Conservation (phyloP, 176 grass and related monocot genomes). For the Oryza meridionalis region DNA sequence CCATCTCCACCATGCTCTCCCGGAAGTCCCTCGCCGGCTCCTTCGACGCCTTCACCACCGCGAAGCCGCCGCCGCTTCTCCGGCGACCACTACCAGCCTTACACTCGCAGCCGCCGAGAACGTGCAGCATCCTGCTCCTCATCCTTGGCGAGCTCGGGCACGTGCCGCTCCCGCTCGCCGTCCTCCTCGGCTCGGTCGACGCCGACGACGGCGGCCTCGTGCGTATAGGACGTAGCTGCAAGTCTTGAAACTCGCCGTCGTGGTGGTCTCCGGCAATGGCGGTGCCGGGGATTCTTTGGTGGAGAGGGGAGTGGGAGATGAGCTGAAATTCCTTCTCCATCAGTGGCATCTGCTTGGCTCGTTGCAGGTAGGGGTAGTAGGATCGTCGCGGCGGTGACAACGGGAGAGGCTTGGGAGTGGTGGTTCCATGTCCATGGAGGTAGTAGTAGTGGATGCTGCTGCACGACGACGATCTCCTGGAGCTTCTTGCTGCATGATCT, state of each 20-base stretch:
- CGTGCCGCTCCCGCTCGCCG: not conserved
- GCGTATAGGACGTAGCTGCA: slow-evolving; percentile 53
- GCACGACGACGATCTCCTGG: slow-evolving; percentile 27
- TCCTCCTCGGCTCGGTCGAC: not conserved
- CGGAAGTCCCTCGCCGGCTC: slow-evolving; percentile 64
- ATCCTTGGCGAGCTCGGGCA: slow-evolving; percentile 49
- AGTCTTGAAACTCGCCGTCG: not conserved
- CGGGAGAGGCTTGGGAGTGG: slow-evolving; percentile 43
- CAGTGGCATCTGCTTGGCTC: slow-evolving; percentile 7
- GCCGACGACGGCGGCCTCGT: slow-evolving; percentile 26
- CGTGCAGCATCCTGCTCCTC: slow-evolving; percentile 41
- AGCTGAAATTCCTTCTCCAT: not conserved
- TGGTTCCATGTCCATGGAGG: not conserved
- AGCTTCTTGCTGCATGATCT: not conserved
- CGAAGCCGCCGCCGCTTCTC: slow-evolving; percentile 13
- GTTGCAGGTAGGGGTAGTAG: slow-evolving; percentile 45
- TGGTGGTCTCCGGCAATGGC: not conserved
- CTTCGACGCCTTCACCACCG: slow-evolving; percentile 52
- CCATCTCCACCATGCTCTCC: slow-evolving; percentile 82
- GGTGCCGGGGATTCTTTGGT: not conserved
- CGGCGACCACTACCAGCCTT: not conserved
- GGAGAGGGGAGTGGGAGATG: slow-evolving; percentile 12
- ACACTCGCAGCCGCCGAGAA: not conserved
- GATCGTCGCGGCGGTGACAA: slow-evolving; percentile 3
- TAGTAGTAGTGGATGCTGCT: slow-evolving; percentile 28